Evolutionary conservation across 2,329 filamentous ascomycete genomes (phyloP).

Genomic region (Ambrosiella cleistominuta): DNA sequence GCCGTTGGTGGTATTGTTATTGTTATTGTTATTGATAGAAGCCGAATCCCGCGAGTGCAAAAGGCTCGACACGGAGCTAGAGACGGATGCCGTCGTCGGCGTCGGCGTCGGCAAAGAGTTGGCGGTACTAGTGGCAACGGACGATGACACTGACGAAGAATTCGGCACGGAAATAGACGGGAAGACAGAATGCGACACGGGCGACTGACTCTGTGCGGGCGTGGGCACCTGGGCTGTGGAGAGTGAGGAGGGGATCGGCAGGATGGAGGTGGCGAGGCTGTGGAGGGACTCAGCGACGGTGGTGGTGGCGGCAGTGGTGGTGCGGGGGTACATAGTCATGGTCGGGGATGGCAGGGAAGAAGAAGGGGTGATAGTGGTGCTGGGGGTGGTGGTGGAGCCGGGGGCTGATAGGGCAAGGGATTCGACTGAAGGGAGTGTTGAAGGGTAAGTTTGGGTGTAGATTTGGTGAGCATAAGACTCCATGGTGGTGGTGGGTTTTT

Average conservation of each 20-base stretch:
- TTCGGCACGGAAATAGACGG: slow-evolving; percentile 2
- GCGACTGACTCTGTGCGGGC: slow-evolving; percentile 4
- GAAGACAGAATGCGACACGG: slow-evolving; percentile 3
- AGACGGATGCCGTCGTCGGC: slow-evolving; percentile 1
- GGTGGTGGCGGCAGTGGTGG: not conserved
- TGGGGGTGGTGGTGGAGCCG: not conserved
- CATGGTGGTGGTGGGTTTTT: not conserved
- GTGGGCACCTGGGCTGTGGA: not conserved
- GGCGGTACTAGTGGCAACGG: not conserved
- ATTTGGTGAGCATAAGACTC: slow-evolving; percentile 1
- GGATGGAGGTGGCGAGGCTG: not conserved
- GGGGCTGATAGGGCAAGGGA: slow-evolving; percentile 2
- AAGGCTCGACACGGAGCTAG: slow-evolving; percentile 4
- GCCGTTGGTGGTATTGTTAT: slow-evolving; percentile 13
- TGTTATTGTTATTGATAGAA: slow-evolving; percentile 11
- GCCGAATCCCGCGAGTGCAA: slow-evolving; percentile 15
- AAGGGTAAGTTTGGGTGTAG: slow-evolving; percentile 4
- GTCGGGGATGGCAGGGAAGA: slow-evolving; percentile 8
- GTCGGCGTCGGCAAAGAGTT: not conserved
- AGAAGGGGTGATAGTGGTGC: not conserved
- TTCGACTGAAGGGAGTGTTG: slow-evolving; percentile 10
- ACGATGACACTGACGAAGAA: not conserved
- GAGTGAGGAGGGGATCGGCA: not conserved
- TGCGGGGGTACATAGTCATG: slow-evolving; percentile 7
- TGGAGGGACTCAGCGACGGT: not conserved